Base-by-base conservation (phyloP, 306 rosid species). In the Quercus wislizeni region DNA sequence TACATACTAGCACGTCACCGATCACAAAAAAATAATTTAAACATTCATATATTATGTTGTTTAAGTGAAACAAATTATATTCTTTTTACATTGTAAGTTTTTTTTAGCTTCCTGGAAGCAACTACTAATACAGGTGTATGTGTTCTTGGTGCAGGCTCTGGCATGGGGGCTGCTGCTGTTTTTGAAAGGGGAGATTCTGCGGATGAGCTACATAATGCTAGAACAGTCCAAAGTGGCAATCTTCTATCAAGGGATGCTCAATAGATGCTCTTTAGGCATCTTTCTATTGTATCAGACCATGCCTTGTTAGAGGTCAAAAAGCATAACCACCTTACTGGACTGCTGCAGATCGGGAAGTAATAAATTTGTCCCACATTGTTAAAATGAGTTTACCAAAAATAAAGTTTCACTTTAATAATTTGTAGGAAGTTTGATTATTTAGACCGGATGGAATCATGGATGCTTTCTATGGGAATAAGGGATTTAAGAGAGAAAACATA, bases 111-210 rank as follows among this genome's bases (percentile, higher is more conserved):
- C 56, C 27, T 73, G 35, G 17, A 21, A 55, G 58, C 74, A 41
- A 74, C 23, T 17, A 33, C 55, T 33, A 27, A 35, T 74, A 55
- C 75, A 82, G 74, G 19, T 70, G 15, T 71, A 62, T 76, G 71
- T 71, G 74, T 72, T 2, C 54, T 65, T 55, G 74, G 46, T 76
- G 80, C 91, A 91, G 98, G 98, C 61, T 85, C 95, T 4, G 97
- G 97, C 6, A 92, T 94, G 98, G 97, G 97, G 25, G 97, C 98
- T 81, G 97, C 97, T 46, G 98, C 97, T 49, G 97, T 92, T 35
- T 84, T 94, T 63, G 97, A 94, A 82, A 88, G 97, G 76, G 98
- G 92, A 11, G 94, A 91, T 78, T 81, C 41, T 5, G 82, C 69
- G 67, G 89, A 93, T 76, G 83, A 82, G 78, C 62, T 84, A 6